Percentiles rank a stretch among this genome's conserved stretches.
Evolutionary conservation across 306 rosid species (phyloP).

Genomic region (Vachellia collinsii): DNA sequence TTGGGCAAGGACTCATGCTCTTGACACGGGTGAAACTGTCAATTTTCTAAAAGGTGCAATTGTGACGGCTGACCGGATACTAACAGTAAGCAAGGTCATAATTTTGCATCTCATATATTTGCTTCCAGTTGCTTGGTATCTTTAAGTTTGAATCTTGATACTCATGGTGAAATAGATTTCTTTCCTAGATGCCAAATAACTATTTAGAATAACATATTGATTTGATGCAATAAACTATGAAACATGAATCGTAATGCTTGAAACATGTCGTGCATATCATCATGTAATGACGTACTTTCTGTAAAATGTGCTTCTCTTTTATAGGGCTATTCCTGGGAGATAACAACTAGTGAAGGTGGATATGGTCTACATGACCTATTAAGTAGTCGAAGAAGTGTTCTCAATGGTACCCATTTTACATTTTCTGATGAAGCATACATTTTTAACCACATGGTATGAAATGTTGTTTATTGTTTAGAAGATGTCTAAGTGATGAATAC

Average conservation of each 20-base stretch:
- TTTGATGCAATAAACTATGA: constrained; percentile 15
- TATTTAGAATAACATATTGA: constrained; percentile 4
- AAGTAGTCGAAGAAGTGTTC: constrained; percentile 66
- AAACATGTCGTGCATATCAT: background rate
- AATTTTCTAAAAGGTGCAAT: constrained; percentile 87
- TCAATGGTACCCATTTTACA: constrained; percentile 52
- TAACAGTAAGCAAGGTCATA: constrained; percentile 85
- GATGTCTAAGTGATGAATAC: constrained; percentile 10
- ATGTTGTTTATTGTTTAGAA: constrained; percentile 8
- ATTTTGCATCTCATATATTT: constrained; percentile 33
- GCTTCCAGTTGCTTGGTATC: constrained; percentile 21
- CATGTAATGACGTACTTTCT: background rate
- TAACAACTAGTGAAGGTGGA: constrained; percentile 84
- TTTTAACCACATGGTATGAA: constrained; percentile 15
- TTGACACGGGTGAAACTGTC: constrained; percentile 88
- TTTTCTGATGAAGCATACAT: constrained; percentile 28
- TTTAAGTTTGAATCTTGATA: background rate
- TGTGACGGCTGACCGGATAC: constrained; percentile 84
- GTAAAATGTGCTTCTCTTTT: constrained; percentile 30
- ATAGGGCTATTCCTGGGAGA: constrained; percentile 92
- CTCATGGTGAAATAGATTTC: background rate
- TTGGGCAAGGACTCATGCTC: constrained; percentile 96
- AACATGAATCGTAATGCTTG: background rate
- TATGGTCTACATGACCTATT: constrained; percentile 69
- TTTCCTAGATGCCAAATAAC: background rate